Evolutionary conservation across 352 stramenopile species (phyloP).

Genomic region (Pythium dissimile): DNA sequence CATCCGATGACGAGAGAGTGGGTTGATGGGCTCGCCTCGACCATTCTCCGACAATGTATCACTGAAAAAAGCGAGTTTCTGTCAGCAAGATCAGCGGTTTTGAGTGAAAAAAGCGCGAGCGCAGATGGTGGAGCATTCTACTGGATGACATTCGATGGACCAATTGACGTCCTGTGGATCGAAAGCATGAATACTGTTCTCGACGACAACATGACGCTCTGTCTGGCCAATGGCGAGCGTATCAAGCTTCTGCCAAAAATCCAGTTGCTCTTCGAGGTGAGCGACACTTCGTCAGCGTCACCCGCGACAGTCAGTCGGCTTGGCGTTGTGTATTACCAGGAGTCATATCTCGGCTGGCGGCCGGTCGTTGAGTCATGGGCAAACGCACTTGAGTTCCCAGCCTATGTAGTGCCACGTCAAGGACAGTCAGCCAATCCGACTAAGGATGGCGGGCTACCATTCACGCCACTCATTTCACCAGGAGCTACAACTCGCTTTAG

Average conservation of each 20-base stretch:
- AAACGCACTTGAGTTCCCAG: slow-evolving; percentile 32
- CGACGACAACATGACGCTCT: slow-evolving; percentile 90
- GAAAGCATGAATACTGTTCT: slow-evolving; percentile 89
- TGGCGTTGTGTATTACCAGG: slow-evolving; percentile 89
- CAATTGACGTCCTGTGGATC: slow-evolving; percentile 83
- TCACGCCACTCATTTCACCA: neutral
- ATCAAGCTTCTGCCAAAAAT: slow-evolving; percentile 85
- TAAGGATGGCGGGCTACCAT: slow-evolving; percentile 12
- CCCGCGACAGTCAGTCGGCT: slow-evolving; percentile 91
- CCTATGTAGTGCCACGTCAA: slow-evolving; percentile 4
- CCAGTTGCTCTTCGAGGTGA: slow-evolving; percentile 92
- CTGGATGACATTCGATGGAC: slow-evolving; percentile 85
- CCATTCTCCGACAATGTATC: slow-evolving; percentile 69
- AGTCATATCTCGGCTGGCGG: slow-evolving; percentile 55
- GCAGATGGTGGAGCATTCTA: slow-evolving; percentile 42
- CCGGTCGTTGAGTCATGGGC: slow-evolving; percentile 64
- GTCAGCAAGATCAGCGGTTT: slow-evolving; percentile 8
- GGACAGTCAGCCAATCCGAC: slow-evolving; percentile 1
- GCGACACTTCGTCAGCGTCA: slow-evolving; percentile 86
- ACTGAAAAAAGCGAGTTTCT: slow-evolving; percentile 56
- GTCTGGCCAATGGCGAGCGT: slow-evolving; percentile 85
- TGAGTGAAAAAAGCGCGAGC: slow-evolving; percentile 3
- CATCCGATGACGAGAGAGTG: slow-evolving; percentile 81
- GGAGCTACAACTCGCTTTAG: slow-evolving; percentile 19
- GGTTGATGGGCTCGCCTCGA: slow-evolving; percentile 77